A percentile compares a stretch with the other conserved stretches of the same genome.
These are phyloP conservation scores for Xylaria multiplex DNA, from an alignment of 2,329 filamentous ascomycete genomes.

Conservation along the genomic window DNA sequence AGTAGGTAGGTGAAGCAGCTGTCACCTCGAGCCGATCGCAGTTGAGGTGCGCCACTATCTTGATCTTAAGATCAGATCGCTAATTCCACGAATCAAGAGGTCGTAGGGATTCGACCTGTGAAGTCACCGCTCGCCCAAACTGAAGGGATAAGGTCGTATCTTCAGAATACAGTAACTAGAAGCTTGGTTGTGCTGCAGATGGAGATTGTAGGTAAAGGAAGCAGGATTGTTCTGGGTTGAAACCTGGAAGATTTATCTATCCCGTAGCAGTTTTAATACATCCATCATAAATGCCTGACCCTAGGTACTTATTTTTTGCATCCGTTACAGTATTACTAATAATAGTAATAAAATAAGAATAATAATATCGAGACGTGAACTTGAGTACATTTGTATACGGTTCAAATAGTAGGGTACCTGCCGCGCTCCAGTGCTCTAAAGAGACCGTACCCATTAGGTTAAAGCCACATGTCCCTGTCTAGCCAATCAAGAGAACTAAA, in stretches of 20 bases:
- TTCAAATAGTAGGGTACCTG: too few relatives aligned
- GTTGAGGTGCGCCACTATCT: conserved; percentile 17
- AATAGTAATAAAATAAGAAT: too few relatives aligned
- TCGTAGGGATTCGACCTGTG: not conserved
- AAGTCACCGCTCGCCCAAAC: not conserved
- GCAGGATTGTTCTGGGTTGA: not conserved
- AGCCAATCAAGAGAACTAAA: conserved; percentile 24
- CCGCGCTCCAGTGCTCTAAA: not conserved
- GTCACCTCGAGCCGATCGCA: conserved; percentile 30
- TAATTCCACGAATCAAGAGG: conserved; percentile 28
- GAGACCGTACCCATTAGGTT: not conserved
- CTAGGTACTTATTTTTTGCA: too few relatives aligned
- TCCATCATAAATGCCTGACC: too few relatives aligned
- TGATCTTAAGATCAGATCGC: conserved; percentile 25
- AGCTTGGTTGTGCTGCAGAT: conserved; percentile 8
- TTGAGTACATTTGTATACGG: too few relatives aligned
- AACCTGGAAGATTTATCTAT: not conserved
- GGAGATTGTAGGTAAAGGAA: not conserved
- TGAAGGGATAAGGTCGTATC: not conserved
- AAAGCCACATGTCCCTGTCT: conserved; percentile 23
- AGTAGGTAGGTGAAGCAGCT: conserved; percentile 33
- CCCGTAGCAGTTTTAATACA: too few relatives aligned
- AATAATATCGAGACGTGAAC: too few relatives aligned
- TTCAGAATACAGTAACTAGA: not conserved
- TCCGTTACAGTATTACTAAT: too few relatives aligned